These are phyloP conservation scores for Escovopsis sp. DNA, from an alignment of 2,329 filamentous ascomycete genomes.

Conservation along the genomic window DNA sequence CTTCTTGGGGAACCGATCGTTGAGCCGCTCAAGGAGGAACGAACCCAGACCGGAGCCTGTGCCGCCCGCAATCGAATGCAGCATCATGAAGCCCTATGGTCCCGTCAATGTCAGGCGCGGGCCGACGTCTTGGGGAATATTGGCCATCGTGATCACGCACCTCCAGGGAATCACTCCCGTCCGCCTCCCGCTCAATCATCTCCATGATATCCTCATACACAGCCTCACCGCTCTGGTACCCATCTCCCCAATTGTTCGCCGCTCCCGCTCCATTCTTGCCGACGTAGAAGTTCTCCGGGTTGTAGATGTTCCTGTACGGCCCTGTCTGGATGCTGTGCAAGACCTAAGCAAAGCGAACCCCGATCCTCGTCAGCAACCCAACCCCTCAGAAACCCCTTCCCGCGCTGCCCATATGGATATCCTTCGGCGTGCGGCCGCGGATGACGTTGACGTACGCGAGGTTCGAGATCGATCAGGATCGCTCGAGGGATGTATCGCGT, in stretches of 20 bases:
- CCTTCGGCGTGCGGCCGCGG: no score
- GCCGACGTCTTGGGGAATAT: no score
- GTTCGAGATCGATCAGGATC: slow-evolving; percentile 89
- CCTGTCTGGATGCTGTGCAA: slow-evolving; percentile 87
- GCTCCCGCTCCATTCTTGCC: slow-evolving; percentile 87
- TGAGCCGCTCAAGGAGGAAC: slow-evolving; percentile 85
- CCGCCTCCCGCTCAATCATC: slow-evolving; percentile 97
- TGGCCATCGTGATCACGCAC: slow-evolving; percentile 21
- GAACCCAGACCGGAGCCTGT: slow-evolving; percentile 93
- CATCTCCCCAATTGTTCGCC: slow-evolving; percentile 96
- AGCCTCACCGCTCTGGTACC: slow-evolving; percentile 80
- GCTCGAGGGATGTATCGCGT: slow-evolving; percentile 95
- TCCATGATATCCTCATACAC: slow-evolving; percentile 97
- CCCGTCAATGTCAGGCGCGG: no score
- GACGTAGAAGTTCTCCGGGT: slow-evolving; percentile 97
- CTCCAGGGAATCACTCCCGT: slow-evolving; percentile 93
- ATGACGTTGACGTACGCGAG: slow-evolving; percentile 43
- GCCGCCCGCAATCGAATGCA: slow-evolving; percentile 94
- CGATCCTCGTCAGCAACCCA: background rate
- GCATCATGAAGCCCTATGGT: slow-evolving; percentile 79
- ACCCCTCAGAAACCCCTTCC: background rate
- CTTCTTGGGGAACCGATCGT: slow-evolving; percentile 97
- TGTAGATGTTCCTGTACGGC: slow-evolving; percentile 97
- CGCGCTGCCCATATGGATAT: background rate
- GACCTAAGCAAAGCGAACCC: slow-evolving; percentile 31